Base-by-base conservation (phyloP, 2,329 filamentous ascomycete species). In the Parascedosporium putredinis region DNA sequence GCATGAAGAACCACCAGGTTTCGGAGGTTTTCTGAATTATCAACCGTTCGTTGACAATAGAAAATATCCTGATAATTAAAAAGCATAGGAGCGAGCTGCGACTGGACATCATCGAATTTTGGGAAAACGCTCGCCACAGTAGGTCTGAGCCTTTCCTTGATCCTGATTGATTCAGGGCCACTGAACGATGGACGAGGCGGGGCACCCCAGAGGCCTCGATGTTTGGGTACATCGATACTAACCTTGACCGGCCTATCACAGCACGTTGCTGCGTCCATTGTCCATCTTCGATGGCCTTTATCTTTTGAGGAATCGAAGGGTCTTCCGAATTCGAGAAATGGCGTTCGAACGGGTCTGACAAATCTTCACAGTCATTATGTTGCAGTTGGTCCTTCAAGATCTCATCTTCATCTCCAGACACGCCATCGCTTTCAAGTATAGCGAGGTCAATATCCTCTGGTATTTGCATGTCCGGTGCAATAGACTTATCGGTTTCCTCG, bases 31-130 rank as follows among this genome's bases (percentile, higher is more conserved):
- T 76, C 71, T 1, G 86, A 78, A 60, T 91, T 93, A 14, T 74
- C 69, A 2, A 82, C 66, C 1, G 78, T 87, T 40, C 91, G 77
- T 48, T 81, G 80, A 50, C 84, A 87, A 59, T 86, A 86, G 1
- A 96, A 67, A 1, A 95, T 58, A 60, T 97, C 91, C 50, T 80
- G 78, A 61, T 97, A 95, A 56, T 81, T 80, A 63, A 94, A 95
- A 1, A 95, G 71, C 8, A 84, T 72, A 0, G 84, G 78, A 2
- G 84, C 80, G 33, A 96, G 59, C 2, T 75, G 71, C 56, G 82
- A 76, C 59, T 88, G 81, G 1, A 83, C 63, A 1, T 72, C 65
- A 50, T 79, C 73, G 51, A 95, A 80, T 3, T 67, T 67, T 3
- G 75, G 65, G 43, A 79, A 67, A 56, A 78, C 70, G 47, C 76